Evolutionary conservation across 805 yeast genomes (phyloP).

Genomic region (Starmerella bombi): DNA sequence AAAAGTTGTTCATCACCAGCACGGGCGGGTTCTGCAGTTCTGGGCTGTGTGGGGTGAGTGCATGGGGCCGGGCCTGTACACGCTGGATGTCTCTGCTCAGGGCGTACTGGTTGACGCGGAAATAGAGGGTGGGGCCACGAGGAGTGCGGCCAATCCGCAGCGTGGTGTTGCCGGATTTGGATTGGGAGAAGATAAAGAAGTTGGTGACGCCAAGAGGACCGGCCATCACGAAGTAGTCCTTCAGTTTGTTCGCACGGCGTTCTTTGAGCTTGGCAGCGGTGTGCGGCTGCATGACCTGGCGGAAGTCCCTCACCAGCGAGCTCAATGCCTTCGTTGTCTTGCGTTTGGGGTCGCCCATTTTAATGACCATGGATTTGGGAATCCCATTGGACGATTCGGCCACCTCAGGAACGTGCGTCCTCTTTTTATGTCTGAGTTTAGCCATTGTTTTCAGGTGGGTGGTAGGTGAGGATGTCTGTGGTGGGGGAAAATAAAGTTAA

Average conservation of each 20-base stretch:
- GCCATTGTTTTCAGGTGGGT: conserved; percentile 15
- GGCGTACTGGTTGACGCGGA: conserved; percentile 63
- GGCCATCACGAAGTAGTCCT: conserved; percentile 95
- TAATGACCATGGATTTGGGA: conserved; percentile 89
- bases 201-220: conserved; percentile 93
- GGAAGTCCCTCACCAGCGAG: conserved; percentile 74
- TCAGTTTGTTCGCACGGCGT: conserved; percentile 71
- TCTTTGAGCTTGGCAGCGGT: conserved; percentile 83
- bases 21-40: conserved; percentile 67
- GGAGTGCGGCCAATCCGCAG: conserved; percentile 79
- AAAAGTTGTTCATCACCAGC: conserved; percentile 84
- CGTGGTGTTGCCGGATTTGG: conserved; percentile 58
- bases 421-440: conserved; percentile 45
- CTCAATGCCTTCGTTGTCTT: conserved; percentile 65
- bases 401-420: conserved; percentile 63
- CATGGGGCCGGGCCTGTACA: conserved; percentile 63
- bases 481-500: background rate
- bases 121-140: conserved; percentile 85
- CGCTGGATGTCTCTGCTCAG: conserved; percentile 66
- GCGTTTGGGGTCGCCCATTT: conserved; percentile 53
- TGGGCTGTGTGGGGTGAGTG: conserved; percentile 37
- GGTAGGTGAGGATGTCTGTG: background rate
- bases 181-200: conserved; percentile 73
- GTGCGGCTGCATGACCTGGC: conserved; percentile 90
- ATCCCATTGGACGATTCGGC: conserved; percentile 44